phyloP scores from a whole-genome alignment of 1,284 basidiomycete species.

The Veloporphyrellus conicus region DNA sequence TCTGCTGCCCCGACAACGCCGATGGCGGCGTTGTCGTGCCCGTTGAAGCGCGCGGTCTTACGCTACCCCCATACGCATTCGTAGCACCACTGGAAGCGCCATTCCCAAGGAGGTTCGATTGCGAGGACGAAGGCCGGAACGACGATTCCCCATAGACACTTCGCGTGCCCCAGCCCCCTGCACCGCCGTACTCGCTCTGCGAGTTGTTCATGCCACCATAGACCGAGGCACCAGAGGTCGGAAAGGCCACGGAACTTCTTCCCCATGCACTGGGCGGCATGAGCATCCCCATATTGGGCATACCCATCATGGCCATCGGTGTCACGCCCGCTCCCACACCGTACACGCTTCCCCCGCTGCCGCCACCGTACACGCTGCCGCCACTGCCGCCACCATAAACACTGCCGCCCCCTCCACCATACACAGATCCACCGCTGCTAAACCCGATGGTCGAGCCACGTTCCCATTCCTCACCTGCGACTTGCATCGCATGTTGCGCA shows the following conservation, averaged over 20 bases:
- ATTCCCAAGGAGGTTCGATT: conserved; percentile 1
- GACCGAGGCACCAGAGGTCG: conserved; percentile 46
- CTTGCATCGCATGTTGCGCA: conserved; percentile 78
- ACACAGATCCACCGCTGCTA: conserved; percentile 30
- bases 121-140: conserved; percentile 44
- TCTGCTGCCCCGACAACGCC: conserved; percentile 9
- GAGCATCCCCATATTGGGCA: conserved; percentile 39
- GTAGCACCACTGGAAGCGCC: conserved; percentile 10
- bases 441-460: conserved; percentile 58
- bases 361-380: conserved; percentile 32
- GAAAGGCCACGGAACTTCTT: conserved; percentile 45
- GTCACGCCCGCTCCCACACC: conserved; percentile 33
- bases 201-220: conserved; percentile 50
- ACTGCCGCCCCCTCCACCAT: conserved; percentile 26
- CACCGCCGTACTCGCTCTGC: conserved; percentile 49
- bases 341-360: conserved; percentile 37
- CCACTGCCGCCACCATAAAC: conserved; percentile 35
- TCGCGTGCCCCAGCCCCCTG: conserved; percentile 52
- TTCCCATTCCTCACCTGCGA: conserved; percentile 82
- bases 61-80: conserved; percentile 21
- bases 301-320: conserved; percentile 40
- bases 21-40: conserved; percentile 17
- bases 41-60: conserved; percentile 28
- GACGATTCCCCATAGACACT: conserved; percentile 62
- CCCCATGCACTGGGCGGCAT: conserved; percentile 40